Base-by-base conservation (phyloP, 192 early-diverging fungal genomes). In the Obelidium mucronatum region DNA sequence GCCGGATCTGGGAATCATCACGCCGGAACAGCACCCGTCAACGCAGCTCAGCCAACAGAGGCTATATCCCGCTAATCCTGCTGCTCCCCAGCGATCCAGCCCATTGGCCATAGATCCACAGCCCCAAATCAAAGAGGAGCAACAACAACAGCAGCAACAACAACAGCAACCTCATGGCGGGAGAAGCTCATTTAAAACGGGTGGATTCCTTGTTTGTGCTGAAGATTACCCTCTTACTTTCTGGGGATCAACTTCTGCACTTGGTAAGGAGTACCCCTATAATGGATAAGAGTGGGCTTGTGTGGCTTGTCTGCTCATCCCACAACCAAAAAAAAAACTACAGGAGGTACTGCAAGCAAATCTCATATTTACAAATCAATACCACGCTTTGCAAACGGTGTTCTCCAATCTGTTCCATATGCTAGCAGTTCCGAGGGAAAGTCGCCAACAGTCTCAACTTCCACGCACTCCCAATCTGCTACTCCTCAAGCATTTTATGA, bases 291-390 rank as follows among this genome's bases (percentile, higher is more conserved):
- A 17, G 24, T 53, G 24, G 24, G 24, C 19, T 53, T 24, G 52
- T 53, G 19, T 24, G 1, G 24, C 19, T 52, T 52, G 8, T 1
- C 24, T 53, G 52, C 52, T 53, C 2, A 53, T n/a, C 24, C 52
- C 52, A 53, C 24, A n/a, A n/a, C 52, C 19, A 53, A n/a, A n/a
- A n/a, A n/a, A n/a, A n/a, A n/a, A n/a, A n/a, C n/a, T n/a, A n/a
- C 52, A 53, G 52, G 63, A 33, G 67, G 67, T 2, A 52, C 22
- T 13, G 40, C 67, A 42, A 24, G 52, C 31, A 68, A 68, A 24
- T 39, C 67, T 13, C 67, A 68, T 68, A 22, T 68, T 11, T 68
- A 68, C 30, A 44, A 52, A 53, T 24, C 67, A 19, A 68, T 68
- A 24, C 67, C 67, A 52, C 67, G 67, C 8, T 68, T 53, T 36